phyloP scores from a whole-genome alignment of 2,329 filamentous ascomycete genomes.

The Spiromastix sp. region DNA sequence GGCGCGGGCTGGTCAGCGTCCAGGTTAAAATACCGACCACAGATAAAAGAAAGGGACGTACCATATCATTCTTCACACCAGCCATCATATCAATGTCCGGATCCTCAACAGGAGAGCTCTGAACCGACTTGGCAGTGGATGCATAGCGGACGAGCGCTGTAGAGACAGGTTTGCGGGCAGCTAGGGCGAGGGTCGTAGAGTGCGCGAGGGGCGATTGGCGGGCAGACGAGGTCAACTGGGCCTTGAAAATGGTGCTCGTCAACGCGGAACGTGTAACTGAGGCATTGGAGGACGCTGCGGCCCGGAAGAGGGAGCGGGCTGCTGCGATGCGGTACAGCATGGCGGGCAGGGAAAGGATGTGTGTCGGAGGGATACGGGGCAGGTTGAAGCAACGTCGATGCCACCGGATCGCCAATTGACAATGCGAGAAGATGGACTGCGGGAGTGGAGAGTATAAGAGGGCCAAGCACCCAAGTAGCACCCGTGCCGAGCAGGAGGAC shows the following conservation, averaged over 20 bases:
- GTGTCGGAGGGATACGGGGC: slow-evolving; percentile 21
- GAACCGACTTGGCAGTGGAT: slow-evolving; percentile 18
- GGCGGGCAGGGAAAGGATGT: slow-evolving; percentile 24
- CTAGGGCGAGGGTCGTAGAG: slow-evolving; percentile 29
- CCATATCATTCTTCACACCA: slow-evolving; percentile 47
- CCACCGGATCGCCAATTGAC: slow-evolving; percentile 25
- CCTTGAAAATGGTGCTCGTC: slow-evolving; percentile 32
- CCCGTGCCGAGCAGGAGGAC: no score
- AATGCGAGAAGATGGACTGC: no score
- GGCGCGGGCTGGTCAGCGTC: slow-evolving; percentile 5
- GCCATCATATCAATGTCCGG: slow-evolving; percentile 41
- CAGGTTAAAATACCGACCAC: slow-evolving; percentile 2
- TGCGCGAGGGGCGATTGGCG: slow-evolving; percentile 26
- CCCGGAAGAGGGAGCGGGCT: slow-evolving; percentile 35
- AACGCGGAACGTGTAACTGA: slow-evolving; percentile 32
- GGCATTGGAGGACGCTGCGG: slow-evolving; percentile 33
- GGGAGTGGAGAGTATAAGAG: no score
- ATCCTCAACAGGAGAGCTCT: slow-evolving; percentile 25
- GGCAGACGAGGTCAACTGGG: slow-evolving; percentile 33
- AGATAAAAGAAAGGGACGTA: slow-evolving; percentile 30
- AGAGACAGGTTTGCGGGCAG: slow-evolving; percentile 35
- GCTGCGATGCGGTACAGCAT: slow-evolving; percentile 38
- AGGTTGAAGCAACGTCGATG: slow-evolving; percentile 6
- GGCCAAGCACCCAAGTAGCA: not conserved
- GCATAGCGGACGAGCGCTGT: slow-evolving; percentile 41